Percentiles rank a stretch among this genome's conserved stretches.
Evolutionary conservation across 2,329 filamentous ascomycete genomes (phyloP).

Genomic region (Sporothrix dimorphospora): DNA sequence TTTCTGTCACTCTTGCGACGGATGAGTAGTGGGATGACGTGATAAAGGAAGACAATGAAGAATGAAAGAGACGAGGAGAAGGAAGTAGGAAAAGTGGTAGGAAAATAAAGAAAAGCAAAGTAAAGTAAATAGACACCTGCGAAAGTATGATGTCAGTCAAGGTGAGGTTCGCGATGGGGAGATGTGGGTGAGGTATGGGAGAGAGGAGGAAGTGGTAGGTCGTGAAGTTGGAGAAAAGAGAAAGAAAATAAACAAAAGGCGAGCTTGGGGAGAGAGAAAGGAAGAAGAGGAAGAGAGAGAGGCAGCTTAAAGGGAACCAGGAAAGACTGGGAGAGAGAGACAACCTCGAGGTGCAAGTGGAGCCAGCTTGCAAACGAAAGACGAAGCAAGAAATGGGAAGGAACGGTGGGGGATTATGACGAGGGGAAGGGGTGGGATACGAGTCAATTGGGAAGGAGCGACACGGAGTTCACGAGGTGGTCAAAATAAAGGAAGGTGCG

Average conservation of each 20-base stretch:
- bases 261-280: too few species aligned
- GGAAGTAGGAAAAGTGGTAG: neutral
- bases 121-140: neutral
- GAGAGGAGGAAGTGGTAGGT: neutral
- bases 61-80: neutral
- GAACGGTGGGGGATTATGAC: slow-evolving; percentile 2
- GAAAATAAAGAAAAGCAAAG: neutral
- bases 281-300: neutral
- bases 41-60: neutral
- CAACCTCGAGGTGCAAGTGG: neutral
- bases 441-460: slow-evolving; percentile 6
- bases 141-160: too few species aligned
- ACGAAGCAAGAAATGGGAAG: slow-evolving; percentile 7
- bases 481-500: neutral
- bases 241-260: neutral
- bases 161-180: neutral
- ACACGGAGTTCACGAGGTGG: neutral
- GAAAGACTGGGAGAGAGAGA: neutral
- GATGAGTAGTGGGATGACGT: neutral
- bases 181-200: too few species aligned
- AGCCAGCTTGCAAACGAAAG: neutral
- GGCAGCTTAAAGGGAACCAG: neutral
- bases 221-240: neutral
- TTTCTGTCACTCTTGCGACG: neutral
- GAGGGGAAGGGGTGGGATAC: neutral